A percentile compares a stretch with the other conserved stretches of the same genome.
These are phyloP conservation scores for Corinectria fuckeliana DNA, from an alignment of 2,329 filamentous ascomycete species.

Conservation along the genomic window DNA sequence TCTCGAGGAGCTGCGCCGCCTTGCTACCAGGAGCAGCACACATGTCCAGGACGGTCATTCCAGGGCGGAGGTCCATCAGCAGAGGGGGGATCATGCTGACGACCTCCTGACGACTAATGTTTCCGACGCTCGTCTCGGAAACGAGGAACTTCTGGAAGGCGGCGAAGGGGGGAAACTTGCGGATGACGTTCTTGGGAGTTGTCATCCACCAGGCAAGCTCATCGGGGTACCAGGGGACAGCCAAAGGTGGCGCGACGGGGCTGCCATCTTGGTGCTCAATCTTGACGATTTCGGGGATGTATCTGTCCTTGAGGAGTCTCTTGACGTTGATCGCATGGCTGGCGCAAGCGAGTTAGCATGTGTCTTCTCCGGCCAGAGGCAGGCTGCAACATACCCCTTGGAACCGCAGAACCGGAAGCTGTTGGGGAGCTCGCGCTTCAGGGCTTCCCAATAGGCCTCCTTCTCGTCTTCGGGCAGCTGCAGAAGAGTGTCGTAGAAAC, in stretches of 20 bases:
- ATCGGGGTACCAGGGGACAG: slow-evolving; percentile 93
- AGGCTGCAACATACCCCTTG: slow-evolving; percentile 68
- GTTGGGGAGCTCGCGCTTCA: slow-evolving; percentile 88
- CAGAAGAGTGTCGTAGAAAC: slow-evolving; percentile 82
- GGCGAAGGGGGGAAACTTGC: slow-evolving; percentile 91
- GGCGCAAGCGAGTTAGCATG: slow-evolving; percentile 26
- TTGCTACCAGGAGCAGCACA: slow-evolving; percentile 98
- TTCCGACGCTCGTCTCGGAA: slow-evolving; percentile 94
- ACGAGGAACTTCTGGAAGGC: slow-evolving; percentile 98
- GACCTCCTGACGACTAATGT: slow-evolving; percentile 96
- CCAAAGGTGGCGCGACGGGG: slow-evolving; percentile 79
- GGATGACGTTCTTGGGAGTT: slow-evolving; percentile 93
- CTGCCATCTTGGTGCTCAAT: slow-evolving; percentile 85
- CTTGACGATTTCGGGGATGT: slow-evolving; percentile 87
- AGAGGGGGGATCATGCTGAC: slow-evolving; percentile 99
- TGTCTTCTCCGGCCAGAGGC: slow-evolving; percentile 8
- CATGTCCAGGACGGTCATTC: slow-evolving; percentile 93
- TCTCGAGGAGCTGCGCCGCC: slow-evolving; percentile 91
- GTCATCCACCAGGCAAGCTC: slow-evolving; percentile 97
- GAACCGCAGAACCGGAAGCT: slow-evolving; percentile 98
- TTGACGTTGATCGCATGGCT: slow-evolving; percentile 93
- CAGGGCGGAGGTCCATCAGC: slow-evolving; percentile 87
- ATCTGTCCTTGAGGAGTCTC: slow-evolving; percentile 83
- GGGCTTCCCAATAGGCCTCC: slow-evolving; percentile 80
- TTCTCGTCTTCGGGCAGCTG: slow-evolving; percentile 80